These are phyloP conservation scores for Nothomitra cinnamomea DNA, from an alignment of 2,329 filamentous ascomycete species.

Conservation along the genomic window DNA sequence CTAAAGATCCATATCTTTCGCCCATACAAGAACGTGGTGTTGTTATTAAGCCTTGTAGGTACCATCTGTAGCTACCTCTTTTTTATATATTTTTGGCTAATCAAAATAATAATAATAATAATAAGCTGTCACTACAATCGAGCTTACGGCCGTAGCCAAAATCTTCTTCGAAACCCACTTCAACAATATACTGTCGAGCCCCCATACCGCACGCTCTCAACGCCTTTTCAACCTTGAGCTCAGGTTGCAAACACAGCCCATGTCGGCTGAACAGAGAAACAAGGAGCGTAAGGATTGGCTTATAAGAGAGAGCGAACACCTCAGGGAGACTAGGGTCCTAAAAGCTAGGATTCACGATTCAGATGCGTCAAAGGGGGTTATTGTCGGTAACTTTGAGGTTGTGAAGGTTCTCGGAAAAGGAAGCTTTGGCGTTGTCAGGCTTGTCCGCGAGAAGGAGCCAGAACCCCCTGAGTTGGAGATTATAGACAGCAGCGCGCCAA, in stretches of 20 bases:
- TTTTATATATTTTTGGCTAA: neutral
- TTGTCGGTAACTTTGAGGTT: conserved; percentile 54
- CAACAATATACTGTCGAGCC: conserved; percentile 44
- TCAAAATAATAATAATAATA: no score
- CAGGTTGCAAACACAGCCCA: conserved; percentile 41
- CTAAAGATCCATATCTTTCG: neutral
- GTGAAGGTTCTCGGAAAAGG: conserved; percentile 78
- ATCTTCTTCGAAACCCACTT: conserved; percentile 76
- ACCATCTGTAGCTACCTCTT: no score
- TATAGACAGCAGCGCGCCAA: conserved; percentile 5
- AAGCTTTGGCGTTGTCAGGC: conserved; percentile 79
- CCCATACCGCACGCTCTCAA: conserved; percentile 39
- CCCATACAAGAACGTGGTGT: conserved; percentile 3
- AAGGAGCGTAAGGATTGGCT: conserved; percentile 41
- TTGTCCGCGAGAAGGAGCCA: conserved; percentile 52
- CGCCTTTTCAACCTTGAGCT: conserved; percentile 46
- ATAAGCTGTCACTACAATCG: conserved; percentile 44
- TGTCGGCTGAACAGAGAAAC: conserved; percentile 36
- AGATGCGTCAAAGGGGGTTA: conserved; percentile 32
- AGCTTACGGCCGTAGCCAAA: conserved; percentile 65
- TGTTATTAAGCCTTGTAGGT: neutral
- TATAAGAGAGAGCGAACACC: conserved; percentile 51
- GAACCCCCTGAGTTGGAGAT: conserved; percentile 10
- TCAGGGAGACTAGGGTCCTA: conserved; percentile 55
- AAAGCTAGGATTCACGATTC: conserved; percentile 40